Base-by-base conservation (phyloP, 768 basidiomycete genomes). In the Lactifluus volemus region DNA sequence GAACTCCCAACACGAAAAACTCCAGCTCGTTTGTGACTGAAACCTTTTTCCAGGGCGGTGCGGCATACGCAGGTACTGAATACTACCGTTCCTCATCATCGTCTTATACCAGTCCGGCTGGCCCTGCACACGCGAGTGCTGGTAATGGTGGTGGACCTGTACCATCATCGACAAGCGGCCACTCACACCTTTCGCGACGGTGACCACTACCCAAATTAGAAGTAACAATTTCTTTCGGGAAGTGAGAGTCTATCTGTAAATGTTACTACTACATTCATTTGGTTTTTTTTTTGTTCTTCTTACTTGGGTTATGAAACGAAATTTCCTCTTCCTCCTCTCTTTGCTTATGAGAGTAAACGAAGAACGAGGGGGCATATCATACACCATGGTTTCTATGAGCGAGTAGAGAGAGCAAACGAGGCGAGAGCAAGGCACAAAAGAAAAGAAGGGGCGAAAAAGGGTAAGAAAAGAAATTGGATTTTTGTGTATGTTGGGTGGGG, bases 311-410 rank as follows among this genome's bases (percentile, higher is more conserved):
- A 36, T 25, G 32, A 17, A 17, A 3, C 38, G 25, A 36, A 56
- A 11, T 47, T 55, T 49, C 32, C 39, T 41, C 38, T 45, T 49
- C 30, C n/a, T n/a, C 25, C 41, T 55, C 34, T 49, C 53, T 36
- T 41, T 54, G n/a, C 32, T n/a, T 44, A 29, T 25, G 30, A 12
- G 53, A 56, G 36, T 25, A 30, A 49, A 42, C 14, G 36, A 41
- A 5, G 53, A 19, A 17, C 32, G 41, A 55, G 32, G 55, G 48
- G 32, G 36, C 53, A 45, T 61, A 61, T 61, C 60, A 55, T 61
- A 61, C 60, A 61, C 49, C 49, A 11, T 50, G 49, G 12, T 25
- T 25, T 61, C 60, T 61, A 61, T 61, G 60, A 56, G 41, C 41
- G 32, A 52, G 42, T 41, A 21, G 34, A 60, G 53, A 60, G 19